Percentiles rank a stretch among this genome's conserved stretches.
These are phyloP conservation scores for Trichophyton simii DNA, from an alignment of 2,329 filamentous ascomycete genomes.

Conservation along the genomic window DNA sequence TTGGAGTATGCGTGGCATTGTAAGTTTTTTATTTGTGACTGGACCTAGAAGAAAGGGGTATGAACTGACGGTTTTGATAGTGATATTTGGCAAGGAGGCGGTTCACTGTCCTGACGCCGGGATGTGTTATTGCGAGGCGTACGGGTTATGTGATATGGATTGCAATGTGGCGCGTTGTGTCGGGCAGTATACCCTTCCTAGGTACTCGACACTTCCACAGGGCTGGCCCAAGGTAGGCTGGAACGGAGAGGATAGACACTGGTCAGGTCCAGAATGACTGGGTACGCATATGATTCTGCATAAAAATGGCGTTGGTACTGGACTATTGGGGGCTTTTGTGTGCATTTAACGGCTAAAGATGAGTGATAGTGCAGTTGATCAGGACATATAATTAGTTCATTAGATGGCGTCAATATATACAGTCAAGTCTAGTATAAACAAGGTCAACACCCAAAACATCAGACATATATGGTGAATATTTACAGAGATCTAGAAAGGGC, in stretches of 20 bases:
- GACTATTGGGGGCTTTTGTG: neutral
- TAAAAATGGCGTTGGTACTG: neutral
- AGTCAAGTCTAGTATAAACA: too few species aligned
- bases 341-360: too few species aligned
- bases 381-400: too few species aligned
- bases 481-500: too few species aligned
- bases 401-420: too few species aligned
- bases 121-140: conserved; percentile 57
- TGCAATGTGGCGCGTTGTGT: conserved; percentile 34
- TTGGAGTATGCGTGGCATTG: conserved; percentile 53
- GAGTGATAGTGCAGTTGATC: too few species aligned
- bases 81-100: conserved; percentile 35
- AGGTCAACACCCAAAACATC: too few species aligned
- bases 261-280: neutral
- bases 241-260: conserved; percentile 23
- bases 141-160: conserved; percentile 45
- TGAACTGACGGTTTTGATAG: neutral
- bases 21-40: neutral
- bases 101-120: conserved; percentile 49
- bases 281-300: neutral
- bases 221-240: conserved; percentile 52
- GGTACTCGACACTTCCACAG: conserved; percentile 44
- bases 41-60: neutral
- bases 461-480: too few species aligned
- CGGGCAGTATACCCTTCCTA: conserved; percentile 47